Base-by-base conservation (phyloP, 2,329 filamentous ascomycete species). In the Penicillium thymicola region DNA sequence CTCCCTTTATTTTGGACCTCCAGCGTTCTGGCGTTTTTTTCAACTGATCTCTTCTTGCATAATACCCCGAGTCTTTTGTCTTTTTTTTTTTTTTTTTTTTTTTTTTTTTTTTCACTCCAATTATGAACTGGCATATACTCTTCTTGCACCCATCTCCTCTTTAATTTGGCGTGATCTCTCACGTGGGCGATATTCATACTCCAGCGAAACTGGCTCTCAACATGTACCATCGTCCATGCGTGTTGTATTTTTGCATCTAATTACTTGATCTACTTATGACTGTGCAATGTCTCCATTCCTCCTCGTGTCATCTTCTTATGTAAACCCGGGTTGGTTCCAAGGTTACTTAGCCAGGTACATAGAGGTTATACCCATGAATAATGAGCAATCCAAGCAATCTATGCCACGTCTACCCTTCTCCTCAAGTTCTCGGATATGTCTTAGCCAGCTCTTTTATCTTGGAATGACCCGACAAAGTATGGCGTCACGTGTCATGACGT, bases 31-130 rank as follows among this genome's bases (percentile, higher is more conserved):
- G 63, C 62, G 60, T 60, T 52, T 27, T 25, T 51, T 11, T 46
- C 46, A 21, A 57, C 37, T 61, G 49, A 45, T 61, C 25, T 52
- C 43, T 58, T 55, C 42, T 48, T 59, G 68, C 67, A 67, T 55
- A 70, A 69, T 70, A 70, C 68, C 68, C 66, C 60, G 36, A 58
- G 40, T 47, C 51, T 38, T 45, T 41, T 55, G 36, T n/a, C 21
- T 41, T 56, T 5, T 21, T 27, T 23, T 14, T 28, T 23, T 34
- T 51, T 23, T 14, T 28, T 23, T 34, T 51, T 56, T 5, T 21
- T 27, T 41, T 56, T 5, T 21, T 27, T 23, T 14, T 28, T 23
- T 34, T 51, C 14, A 1, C 16, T 42, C 9, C 27, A 25, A 5
- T 14, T n/a, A 18, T 21, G 34, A 44, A 8, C 48, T n/a, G 27